Evolutionary conservation across 371 early-diverging fungal species (phyloP).

Genomic region (Choanephora cucurbitarum): DNA sequence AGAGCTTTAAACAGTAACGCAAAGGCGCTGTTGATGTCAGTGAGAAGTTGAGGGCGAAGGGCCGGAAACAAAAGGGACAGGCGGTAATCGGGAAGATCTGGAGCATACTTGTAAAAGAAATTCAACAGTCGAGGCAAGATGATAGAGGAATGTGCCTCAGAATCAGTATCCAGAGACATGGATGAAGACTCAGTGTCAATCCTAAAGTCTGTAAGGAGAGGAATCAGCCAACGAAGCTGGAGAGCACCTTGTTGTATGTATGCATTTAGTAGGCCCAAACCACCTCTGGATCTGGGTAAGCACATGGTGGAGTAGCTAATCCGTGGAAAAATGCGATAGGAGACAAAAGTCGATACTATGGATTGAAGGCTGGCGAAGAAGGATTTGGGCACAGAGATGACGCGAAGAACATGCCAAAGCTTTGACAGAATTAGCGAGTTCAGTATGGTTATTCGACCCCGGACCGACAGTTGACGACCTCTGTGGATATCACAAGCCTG

Average conservation of each 20-base stretch:
- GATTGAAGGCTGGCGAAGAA: conserved; percentile 1
- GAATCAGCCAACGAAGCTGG: neutral
- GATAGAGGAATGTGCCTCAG: neutral
- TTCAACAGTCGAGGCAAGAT: neutral
- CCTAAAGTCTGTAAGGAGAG: no score
- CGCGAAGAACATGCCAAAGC: no score
- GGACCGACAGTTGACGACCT: conserved; percentile 14
- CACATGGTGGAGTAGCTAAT: neutral
- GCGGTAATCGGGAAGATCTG: no score
- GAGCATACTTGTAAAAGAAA: no score
- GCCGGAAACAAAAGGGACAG: no score
- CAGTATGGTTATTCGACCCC: conserved; percentile 14
- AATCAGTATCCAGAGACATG: neutral
- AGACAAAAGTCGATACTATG: conserved; percentile 2
- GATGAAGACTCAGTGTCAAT: neutral
- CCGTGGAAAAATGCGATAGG: conserved; percentile 6
- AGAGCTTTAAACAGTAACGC: no score
- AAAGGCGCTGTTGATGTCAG: no score
- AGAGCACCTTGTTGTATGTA: neutral
- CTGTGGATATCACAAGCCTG: conserved; percentile 2
- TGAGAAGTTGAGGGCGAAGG: no score
- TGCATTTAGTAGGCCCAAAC: conserved; percentile 6
- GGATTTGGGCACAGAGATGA: neutral
- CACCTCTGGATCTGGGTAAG: no score
- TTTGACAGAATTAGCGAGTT: conserved; percentile 24